These are phyloP conservation scores for Pestalotiopsis sp. DNA, from an alignment of 2,329 filamentous ascomycete species.

Conservation along the genomic window DNA sequence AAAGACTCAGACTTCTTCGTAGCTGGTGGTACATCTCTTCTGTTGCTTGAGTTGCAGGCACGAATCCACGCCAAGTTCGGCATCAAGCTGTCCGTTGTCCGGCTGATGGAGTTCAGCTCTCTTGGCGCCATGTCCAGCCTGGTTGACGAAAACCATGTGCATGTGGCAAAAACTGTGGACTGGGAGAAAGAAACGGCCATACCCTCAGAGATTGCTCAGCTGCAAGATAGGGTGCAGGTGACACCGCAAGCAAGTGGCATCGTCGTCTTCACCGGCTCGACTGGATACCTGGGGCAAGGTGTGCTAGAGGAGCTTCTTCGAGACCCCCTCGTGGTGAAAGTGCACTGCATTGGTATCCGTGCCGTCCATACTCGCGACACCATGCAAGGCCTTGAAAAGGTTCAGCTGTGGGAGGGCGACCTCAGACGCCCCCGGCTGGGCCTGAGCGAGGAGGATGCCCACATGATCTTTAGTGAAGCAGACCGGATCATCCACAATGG, in stretches of 20 bases:
- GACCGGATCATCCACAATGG: conserved; percentile 56
- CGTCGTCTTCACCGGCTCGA: background rate
- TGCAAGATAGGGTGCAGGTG: background rate
- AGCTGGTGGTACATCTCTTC: conserved; percentile 2
- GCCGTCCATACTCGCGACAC: background rate
- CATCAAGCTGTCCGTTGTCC: background rate
- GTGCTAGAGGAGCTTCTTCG: background rate
- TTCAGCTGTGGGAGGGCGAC: background rate
- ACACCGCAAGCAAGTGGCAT: background rate
- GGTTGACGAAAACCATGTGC: background rate
- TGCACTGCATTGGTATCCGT: background rate
- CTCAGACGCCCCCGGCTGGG: background rate
- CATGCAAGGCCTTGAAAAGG: too few relatives aligned
- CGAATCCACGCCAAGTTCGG: background rate
- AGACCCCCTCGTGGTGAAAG: background rate
- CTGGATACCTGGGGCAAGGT: background rate
- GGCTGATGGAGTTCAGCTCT: background rate
- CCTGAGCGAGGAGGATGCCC: background rate
- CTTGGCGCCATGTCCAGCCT: background rate
- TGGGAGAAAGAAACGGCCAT: background rate
- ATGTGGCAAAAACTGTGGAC: background rate
- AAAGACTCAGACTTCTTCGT: background rate
- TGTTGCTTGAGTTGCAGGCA: background rate
- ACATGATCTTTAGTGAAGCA: background rate
- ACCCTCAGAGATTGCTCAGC: background rate